Conservation (phyloP, 768 basidiomycete species). For the Strobilomyces dryophilus region DNA sequence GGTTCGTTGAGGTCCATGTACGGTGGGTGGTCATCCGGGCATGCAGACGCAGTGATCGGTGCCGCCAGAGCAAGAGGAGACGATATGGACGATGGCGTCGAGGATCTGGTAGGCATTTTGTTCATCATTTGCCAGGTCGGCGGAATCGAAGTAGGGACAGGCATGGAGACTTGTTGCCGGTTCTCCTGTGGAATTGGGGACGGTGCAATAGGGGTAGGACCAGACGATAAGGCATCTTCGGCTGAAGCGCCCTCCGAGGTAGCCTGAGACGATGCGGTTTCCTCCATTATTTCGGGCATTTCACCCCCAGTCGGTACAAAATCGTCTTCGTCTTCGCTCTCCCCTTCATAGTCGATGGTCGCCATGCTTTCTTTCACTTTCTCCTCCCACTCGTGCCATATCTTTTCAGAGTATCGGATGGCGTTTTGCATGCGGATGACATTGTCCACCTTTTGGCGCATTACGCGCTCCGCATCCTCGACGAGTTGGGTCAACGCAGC, state of each 20-base stretch:
- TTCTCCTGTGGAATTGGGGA: slow-evolving; percentile 36
- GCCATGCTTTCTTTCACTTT: slow-evolving; percentile 69
- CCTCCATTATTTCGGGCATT: slow-evolving; percentile 23
- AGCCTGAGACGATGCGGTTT: slow-evolving; percentile 7
- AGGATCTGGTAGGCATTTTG: slow-evolving; percentile 69
- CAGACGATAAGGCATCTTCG: slow-evolving; percentile 39
- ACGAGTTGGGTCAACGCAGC: slow-evolving; percentile 76
- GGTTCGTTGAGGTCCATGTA: slow-evolving; percentile 63
- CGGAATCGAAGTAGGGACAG: slow-evolving; percentile 42
- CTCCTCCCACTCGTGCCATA: slow-evolving; percentile 96
- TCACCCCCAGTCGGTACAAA: slow-evolving; percentile 30
- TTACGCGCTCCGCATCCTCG: slow-evolving; percentile 83
- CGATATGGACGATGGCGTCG: slow-evolving; percentile 84
- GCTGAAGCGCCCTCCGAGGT: slow-evolving; percentile 16
- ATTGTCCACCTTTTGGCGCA: slow-evolving; percentile 91
- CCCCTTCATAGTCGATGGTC: slow-evolving; percentile 53
- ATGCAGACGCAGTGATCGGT: slow-evolving; percentile 71
- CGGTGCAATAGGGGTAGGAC: slow-evolving; percentile 67
- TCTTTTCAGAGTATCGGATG: slow-evolving; percentile 94
- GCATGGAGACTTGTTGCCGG: slow-evolving; percentile 29
- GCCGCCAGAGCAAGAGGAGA: slow-evolving; percentile 83
- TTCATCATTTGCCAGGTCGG: slow-evolving; percentile 38
- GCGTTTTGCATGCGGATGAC: slow-evolving; percentile 97
- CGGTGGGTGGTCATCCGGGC: slow-evolving; percentile 57
- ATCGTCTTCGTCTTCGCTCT: slow-evolving; percentile 41